Evolutionary conservation across 148 eudicot genomes (phyloP).

Genomic region (Silene conica): DNA sequence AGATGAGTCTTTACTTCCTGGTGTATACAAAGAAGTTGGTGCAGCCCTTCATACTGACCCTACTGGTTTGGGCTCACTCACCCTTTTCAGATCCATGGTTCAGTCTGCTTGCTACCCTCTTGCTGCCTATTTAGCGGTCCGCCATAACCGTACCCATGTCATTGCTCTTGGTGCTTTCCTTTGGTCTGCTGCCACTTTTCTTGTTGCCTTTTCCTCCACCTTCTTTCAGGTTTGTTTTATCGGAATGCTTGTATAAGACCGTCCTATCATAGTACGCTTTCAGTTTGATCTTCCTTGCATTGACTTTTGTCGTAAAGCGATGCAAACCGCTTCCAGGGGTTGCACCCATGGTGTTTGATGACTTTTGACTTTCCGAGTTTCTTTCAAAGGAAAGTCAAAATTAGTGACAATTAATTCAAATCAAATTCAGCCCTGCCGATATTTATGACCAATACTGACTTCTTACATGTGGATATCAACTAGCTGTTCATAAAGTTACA

Average conservation of each 20-base stretch:
- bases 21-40: constrained; percentile 82
- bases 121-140: constrained; percentile 64
- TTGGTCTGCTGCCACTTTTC: constrained; percentile 85
- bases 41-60: constrained; percentile 69
- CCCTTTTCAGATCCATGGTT: constrained; percentile 72
- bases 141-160: constrained; percentile 68
- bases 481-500: too few relatives aligned
- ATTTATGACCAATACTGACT: too few relatives aligned
- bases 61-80: constrained; percentile 70
- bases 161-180: constrained; percentile 80
- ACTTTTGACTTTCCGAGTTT: not conserved
- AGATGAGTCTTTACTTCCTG: constrained; percentile 73
- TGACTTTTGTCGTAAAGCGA: not conserved
- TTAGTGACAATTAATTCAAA: not conserved
- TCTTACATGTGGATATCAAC: too few relatives aligned
- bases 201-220: constrained; percentile 62
- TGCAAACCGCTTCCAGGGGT: not conserved
- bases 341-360: not conserved
- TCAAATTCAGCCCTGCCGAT: too few relatives aligned
- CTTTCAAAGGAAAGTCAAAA: not conserved
- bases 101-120: constrained; percentile 71
- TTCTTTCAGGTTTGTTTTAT: constrained; percentile 48
- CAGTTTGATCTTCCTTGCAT: not conserved
- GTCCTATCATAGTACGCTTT: too few relatives aligned
- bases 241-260: too few relatives aligned